Evolutionary conservation across 202 grass and related monocot genomes (phyloP).

Genomic region (Schoenoplectus tabernaemontani): DNA sequence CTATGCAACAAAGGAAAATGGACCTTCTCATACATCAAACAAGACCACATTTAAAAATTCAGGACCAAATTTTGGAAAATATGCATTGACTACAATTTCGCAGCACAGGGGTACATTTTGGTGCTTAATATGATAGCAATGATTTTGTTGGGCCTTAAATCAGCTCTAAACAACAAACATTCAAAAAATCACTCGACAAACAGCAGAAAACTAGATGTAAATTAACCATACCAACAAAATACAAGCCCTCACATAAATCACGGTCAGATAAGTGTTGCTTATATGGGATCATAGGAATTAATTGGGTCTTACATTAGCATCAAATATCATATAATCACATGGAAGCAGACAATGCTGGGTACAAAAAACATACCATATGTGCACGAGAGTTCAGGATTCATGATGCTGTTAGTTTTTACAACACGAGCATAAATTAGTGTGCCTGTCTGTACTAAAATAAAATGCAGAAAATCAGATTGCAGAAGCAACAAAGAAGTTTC

Average conservation of each 20-base stretch:
- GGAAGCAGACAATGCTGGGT: not conserved
- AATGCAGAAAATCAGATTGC: constrained; percentile 1
- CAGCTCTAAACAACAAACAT: not conserved
- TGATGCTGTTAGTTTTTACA: constrained; percentile 82
- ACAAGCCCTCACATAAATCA: not conserved
- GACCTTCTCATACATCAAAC: not conserved
- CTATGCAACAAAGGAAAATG: constrained; percentile 24
- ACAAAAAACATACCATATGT: constrained; percentile 65
- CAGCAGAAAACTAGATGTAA: not conserved
- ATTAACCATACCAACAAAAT: not conserved
- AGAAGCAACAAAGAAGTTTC: too few species aligned
- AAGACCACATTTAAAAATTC: not conserved
- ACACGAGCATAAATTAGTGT: constrained; percentile 80
- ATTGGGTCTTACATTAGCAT: not conserved
- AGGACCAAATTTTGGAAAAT: not conserved
- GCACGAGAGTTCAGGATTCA: constrained; percentile 96
- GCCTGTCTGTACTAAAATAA: constrained; percentile 59
- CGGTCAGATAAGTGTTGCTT: not conserved
- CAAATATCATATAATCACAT: not conserved
- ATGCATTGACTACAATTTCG: not conserved
- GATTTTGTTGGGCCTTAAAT: not conserved
- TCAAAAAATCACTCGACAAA: not conserved
- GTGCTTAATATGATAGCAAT: not conserved
- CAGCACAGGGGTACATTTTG: not conserved
- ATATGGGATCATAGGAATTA: not conserved